A percentile compares a stretch with the other conserved stretches of the same genome.
These are phyloP conservation scores for Citrullus amarus DNA, from an alignment of 306 rosid genomes.

Conservation along the genomic window DNA sequence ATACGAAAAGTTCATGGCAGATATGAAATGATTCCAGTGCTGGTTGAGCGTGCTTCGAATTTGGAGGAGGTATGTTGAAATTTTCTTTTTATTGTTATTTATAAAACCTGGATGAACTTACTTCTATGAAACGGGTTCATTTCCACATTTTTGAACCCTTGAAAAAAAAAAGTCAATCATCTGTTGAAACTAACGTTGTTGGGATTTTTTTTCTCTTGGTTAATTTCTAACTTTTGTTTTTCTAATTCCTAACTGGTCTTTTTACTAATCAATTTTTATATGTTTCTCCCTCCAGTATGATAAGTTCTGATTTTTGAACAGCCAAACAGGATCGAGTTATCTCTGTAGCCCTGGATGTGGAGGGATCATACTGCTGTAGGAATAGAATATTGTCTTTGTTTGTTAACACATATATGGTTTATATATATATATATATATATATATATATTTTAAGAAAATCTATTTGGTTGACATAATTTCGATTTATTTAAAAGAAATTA, in stretches of 20 bases:
- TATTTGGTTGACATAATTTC: neutral
- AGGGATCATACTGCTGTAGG: slow-evolving; percentile 10
- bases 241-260: neutral
- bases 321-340: slow-evolving; percentile 12
- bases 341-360: slow-evolving; percentile 8
- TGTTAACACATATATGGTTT: neutral
- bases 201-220: neutral
- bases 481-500: neutral
- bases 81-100: neutral
- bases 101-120: neutral
- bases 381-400: neutral
- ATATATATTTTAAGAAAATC: neutral
- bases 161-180: neutral
- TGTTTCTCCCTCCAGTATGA: slow-evolving; percentile 9
- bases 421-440: too few relatives aligned
- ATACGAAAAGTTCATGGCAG: slow-evolving; percentile 96
- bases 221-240: neutral
- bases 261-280: slow-evolving; percentile 3
- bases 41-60: slow-evolving; percentile 1
- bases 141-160: slow-evolving; percentile 1
- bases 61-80: slow-evolving; percentile 32
- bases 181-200: neutral
- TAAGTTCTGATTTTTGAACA: slow-evolving; percentile 3
- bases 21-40: slow-evolving; percentile 63
- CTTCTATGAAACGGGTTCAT: neutral